Base-by-base conservation (phyloP, 2,329 filamentous ascomycete species). In the Cladobotryum protrusum region DNA sequence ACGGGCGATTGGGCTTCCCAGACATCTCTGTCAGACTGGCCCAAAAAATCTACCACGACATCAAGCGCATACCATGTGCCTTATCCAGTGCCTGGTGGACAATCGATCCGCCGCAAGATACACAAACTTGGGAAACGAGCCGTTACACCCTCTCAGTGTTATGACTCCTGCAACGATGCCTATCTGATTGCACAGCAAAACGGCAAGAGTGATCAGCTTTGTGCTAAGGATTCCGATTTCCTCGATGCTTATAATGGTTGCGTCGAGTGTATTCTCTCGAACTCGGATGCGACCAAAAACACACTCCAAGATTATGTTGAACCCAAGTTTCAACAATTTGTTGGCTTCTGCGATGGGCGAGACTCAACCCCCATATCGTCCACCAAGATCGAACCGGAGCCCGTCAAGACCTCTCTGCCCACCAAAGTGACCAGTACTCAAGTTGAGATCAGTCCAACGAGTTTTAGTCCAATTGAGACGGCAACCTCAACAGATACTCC, bases 1-100 rank as follows among this genome's bases (percentile, higher is more conserved):
- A 82, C 78, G 0, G 79, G 80, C 2, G 74, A 81, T 59, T 83
- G 76, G 73, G 69, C 59, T 2, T 75, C 78, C 0, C 78, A 82
- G 54, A 60, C 76, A 1, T 67, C 65, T 12, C 49, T 80, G n/a
- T 71, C 72, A 8, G 59, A 59, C 5, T 65, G 57, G 57, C 61
- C 52, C 24, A 8, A 17, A 11, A 14, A 47, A 15, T 54, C 60
- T 6, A 56, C 60, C 43, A 46, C 50, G n/a, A 54, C 55, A 0
- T 52, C 61, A 0, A 50, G 55, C 3, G 45, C 57, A 33, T 32
- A 52, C 7, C 48, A 50, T 12, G 50, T 47, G 5, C 45, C 44
- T 15, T 24, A 18, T n/a, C 15, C 13, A 5, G 36, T 18, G 0
- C 40, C 42, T 5, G 40, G 33, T 32, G 59, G 49, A 43, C 46